Evolutionary conservation across 495 filamentous ascomycete species (phyloP).

Genomic region (Durotheca rogersii): DNA sequence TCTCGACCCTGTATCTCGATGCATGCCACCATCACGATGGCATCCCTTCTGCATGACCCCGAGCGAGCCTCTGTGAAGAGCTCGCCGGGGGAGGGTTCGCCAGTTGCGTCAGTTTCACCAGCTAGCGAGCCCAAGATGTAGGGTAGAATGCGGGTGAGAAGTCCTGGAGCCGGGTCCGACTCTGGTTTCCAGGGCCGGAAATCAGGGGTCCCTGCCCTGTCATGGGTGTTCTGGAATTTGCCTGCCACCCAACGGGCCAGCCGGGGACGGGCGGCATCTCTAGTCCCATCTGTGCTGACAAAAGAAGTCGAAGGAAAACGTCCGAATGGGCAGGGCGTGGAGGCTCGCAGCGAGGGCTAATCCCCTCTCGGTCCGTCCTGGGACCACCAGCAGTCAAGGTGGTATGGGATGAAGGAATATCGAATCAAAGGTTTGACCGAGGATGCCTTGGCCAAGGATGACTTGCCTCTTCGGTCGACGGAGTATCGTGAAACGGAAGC

Average conservation of each 20-base stretch:
- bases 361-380: constrained; percentile 2
- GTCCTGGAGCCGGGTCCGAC: constrained; percentile 16
- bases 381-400: constrained; percentile 6
- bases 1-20: neutral
- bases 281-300: constrained; percentile 16
- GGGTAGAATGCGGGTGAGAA: constrained; percentile 7
- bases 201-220: constrained; percentile 1
- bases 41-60: constrained; percentile 1
- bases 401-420: constrained; percentile 10
- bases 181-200: constrained; percentile 15
- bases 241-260: constrained; percentile 1
- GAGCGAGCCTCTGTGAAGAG: neutral
- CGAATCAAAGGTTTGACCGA: constrained; percentile 14
- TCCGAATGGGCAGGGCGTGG: constrained; percentile 13
- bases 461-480: constrained; percentile 22
- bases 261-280: constrained; percentile 1
- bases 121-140: neutral
- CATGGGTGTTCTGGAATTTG: constrained; percentile 7
- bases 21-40: neutral
- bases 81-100: neutral
- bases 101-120: too few relatives aligned
- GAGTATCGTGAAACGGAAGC: constrained; percentile 12
- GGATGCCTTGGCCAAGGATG: constrained; percentile 7
- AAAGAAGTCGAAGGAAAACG: constrained; percentile 8
- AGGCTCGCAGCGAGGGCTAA: constrained; percentile 1